Base-by-base conservation (phyloP, 73 alveolate genomes). In the Paramecium pentaurelia region DNA sequence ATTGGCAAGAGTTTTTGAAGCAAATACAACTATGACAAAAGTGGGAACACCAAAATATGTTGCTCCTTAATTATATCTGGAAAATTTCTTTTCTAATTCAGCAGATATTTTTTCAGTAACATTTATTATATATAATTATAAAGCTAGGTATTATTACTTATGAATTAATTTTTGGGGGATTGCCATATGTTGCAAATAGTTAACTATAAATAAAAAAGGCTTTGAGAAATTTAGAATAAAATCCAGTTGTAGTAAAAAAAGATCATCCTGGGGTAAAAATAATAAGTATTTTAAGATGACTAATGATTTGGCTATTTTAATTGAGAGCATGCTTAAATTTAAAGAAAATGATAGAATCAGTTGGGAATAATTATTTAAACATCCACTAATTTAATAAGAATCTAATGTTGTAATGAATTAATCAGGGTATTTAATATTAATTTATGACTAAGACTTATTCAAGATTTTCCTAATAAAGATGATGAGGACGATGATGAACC, bases 21-120 rank as follows among this genome's bases (percentile, higher is more conserved):
- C 14, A 40, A 40, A 40, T 0, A 5, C 14, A 54, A 6, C 18
- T 68, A 0, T 68, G 20, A 68, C 84, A 32, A 68, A 68, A 68
- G 84, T 68, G n/a, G 84, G 84, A 22, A 68, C 84, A 11, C 84
- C 84, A 25, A 34, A 28, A 28, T 68, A 68, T 68, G 84, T 34
- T 20, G 84, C 84, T 22, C 84, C 84, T 32, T 68, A 68, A 14
- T 34, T 68, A 28, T 68, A 32, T 34, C 5, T 68, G 3, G 84
- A 68, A 0, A 28, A 10, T 28, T 32, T 14, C 25, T 68, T 68
- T 27, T 12, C 84, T 1, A 34, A 68, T 68, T 14, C n/a, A 32
- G 84, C 84, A 4, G 84, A 68, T 28, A 27, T 68, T 22, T 68
- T 28, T 25, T 68, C 84, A 14, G 84, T 68, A 54, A 54, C 16